Conservation (phyloP, 192 early-diverging fungal species). For the Phycomyces nitens region DNA sequence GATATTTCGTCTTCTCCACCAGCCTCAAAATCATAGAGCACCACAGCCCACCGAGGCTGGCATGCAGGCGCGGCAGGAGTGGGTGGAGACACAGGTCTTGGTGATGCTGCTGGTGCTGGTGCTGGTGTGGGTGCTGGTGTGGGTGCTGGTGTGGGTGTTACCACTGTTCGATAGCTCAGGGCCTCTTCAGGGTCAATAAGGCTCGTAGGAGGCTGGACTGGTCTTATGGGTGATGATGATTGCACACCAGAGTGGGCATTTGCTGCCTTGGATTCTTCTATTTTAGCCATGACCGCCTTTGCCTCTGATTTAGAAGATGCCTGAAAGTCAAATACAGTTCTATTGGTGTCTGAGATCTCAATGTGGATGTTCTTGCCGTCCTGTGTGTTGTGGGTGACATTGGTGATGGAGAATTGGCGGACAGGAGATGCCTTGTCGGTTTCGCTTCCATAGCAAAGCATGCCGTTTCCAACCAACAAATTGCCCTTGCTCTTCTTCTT, state of each 20-base stretch:
- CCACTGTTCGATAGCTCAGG: not conserved
- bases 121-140: not conserved
- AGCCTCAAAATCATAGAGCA: slow-evolving; percentile 84
- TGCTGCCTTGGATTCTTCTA: slow-evolving; percentile 39
- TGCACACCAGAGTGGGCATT: not conserved
- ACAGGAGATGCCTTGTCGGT: slow-evolving; percentile 60
- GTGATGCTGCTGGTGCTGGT: slow-evolving; percentile 1
- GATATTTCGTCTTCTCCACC: slow-evolving; percentile 81
- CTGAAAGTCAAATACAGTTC: slow-evolving; percentile 60
- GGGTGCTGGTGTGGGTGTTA: not conserved
- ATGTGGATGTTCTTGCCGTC: slow-evolving; percentile 63
- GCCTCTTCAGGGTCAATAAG: not conserved
- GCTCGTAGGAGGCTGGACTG: not conserved
- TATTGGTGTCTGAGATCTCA: slow-evolving; percentile 54
- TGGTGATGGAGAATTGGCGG: slow-evolving; percentile 51
- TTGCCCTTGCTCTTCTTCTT: slow-evolving; percentile 67
- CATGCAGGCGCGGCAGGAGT: slow-evolving; percentile 8
- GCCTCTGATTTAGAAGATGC: slow-evolving; percentile 61
- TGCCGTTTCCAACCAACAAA: slow-evolving; percentile 58
- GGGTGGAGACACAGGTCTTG: not conserved
- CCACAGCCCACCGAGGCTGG: slow-evolving; percentile 39
- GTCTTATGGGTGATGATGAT: not conserved
- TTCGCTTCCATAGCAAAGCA: slow-evolving; percentile 60
- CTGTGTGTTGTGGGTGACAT: slow-evolving; percentile 51
- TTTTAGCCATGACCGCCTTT: slow-evolving; percentile 61